Percentiles rank a stretch among this genome's conserved stretches.
Evolutionary conservation across 2,329 filamentous ascomycete genomes (phyloP).

Genomic region (Pyrenochaeta sp.): DNA sequence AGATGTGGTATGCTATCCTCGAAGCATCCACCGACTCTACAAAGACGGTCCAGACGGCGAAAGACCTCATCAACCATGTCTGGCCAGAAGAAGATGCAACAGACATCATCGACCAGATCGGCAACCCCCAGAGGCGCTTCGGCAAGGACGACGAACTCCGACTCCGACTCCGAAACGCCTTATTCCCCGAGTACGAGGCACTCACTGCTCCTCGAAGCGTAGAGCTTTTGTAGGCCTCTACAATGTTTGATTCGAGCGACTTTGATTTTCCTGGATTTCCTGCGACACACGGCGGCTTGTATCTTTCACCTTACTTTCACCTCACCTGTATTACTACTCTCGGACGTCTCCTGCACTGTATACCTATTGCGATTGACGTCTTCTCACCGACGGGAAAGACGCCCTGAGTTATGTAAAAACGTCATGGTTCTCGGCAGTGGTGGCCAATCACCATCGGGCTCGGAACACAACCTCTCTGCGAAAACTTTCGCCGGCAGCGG

Average conservation of each 20-base stretch:
- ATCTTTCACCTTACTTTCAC: neutral
- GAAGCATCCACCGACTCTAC: conserved; percentile 16
- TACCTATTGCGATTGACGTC: neutral
- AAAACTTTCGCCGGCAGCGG: conserved; percentile 20
- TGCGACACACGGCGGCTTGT: too few relatives aligned
- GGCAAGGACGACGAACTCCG: conserved; percentile 18
- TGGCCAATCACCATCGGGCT: conserved; percentile 18
- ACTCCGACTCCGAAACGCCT: conserved; percentile 9
- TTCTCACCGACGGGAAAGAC: conserved; percentile 6
- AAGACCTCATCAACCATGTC: conserved; percentile 15
- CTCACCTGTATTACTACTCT: neutral
- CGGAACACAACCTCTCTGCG: conserved; percentile 6
- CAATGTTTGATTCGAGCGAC: neutral
- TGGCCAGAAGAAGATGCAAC: conserved; percentile 18
- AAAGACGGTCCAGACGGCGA: conserved; percentile 13
- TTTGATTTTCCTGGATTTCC: too few relatives aligned
- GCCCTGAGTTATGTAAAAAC: conserved; percentile 13
- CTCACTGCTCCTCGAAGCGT: neutral
- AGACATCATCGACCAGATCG: conserved; percentile 21
- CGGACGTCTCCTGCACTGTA: neutral
- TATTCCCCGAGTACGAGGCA: conserved; percentile 14
- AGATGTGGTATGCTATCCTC: conserved; percentile 25
- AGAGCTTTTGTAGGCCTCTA: neutral
- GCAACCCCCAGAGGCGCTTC: conserved; percentile 21
- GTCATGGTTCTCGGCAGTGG: conserved; percentile 14